Base-by-base conservation (phyloP, 257 asterid species). In the Thymus mandschuricus region DNA sequence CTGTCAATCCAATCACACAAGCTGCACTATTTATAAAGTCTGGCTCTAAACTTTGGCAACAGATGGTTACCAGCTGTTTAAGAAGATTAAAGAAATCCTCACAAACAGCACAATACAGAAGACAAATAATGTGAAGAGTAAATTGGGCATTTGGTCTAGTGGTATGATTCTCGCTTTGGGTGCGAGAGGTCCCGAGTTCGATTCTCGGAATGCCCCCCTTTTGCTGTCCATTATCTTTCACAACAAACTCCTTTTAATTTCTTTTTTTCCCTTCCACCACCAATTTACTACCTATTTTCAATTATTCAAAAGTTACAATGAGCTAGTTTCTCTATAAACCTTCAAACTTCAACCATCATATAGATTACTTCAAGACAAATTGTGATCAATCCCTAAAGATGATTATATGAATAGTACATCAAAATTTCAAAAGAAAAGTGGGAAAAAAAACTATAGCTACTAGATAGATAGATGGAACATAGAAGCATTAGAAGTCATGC, bases 151-250 rank as follows among this genome's bases (percentile, higher is more conserved):
- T 51, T 51, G 57, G 57, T 51, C 57, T 51, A 51, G 57, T 35
- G 66, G 66, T 87, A 90, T 88, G 93, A 90, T 88, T 90, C 96
- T 86, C 88, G 86, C 93, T 92, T 88, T 74, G 91, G 96, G 98
- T 82, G 96, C 86, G 87, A 87, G 96, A 85, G 92, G 96, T 86
- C 89, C 87, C 79, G 83, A 86, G 90, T 85, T 89, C 82, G 81
- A 92, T 90, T 90, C 90, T 92, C 87, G 80, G 82, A 77, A 78
- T 81, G 83, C 80, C 83, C 82, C 81, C 0, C 46, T 64, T 15
- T 51, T 64, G 30, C 6, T 38, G 29, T 64, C 58, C 49, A 63
- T 8, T 45, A 10, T 44, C 3, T 44, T 44, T 44, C 3, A 44
- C 49, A 44, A 38, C 4, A 4, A 38, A 38, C 4, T 2, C 2